Base-by-base conservation (phyloP, 441 rosid genomes). In the Pelargonium fulgidum region DNA sequence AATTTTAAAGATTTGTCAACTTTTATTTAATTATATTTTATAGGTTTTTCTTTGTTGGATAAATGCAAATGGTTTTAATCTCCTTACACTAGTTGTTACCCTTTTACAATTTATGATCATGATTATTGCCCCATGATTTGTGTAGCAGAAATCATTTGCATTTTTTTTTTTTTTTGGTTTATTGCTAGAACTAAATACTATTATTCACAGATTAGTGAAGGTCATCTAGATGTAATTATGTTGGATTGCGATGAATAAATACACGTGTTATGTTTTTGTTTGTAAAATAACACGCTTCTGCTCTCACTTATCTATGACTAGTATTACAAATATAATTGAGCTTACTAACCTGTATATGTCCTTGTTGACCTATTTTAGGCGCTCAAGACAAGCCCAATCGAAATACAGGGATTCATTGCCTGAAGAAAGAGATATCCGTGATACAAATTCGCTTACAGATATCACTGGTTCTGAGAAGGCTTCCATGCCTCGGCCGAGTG, bases 391-490 rank as follows among this genome's bases (percentile, higher is more conserved):
- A 29, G 65, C n/a, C 10, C 39, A 62, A 62, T 11, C 65, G 9
- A 62, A 62, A 11, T 62, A 62, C 41, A 62, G 65, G 65, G 65
- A 62, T 26, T 62, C 14, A 26, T 22, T 26, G 26, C 41, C 65
- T 13, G 41, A 62, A 62, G 65, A 62, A 62, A 62, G 26, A 22
- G 65, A 22, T 62, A 22, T 22, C 2, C 65, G 11, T 62, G 65
- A 62, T 62, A 29, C 22, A 26, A 29, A 22, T 62, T 62, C 65
- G 12, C 5, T 6, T 62, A 12, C 11, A 62, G 65, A 62, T 11
- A 11, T 62, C 26, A 22, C 65, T 20, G 65, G 65, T 62, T 62
- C 17, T 62, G 65, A 62, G 65, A 62, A 62, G 41, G 39, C 14
- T 62, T 62, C 65, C 17, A 29, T 62, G 41, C 16, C 16, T 62